phyloP scores from a whole-genome alignment of 139 green algal species.

The Closterium sp. region DNA sequence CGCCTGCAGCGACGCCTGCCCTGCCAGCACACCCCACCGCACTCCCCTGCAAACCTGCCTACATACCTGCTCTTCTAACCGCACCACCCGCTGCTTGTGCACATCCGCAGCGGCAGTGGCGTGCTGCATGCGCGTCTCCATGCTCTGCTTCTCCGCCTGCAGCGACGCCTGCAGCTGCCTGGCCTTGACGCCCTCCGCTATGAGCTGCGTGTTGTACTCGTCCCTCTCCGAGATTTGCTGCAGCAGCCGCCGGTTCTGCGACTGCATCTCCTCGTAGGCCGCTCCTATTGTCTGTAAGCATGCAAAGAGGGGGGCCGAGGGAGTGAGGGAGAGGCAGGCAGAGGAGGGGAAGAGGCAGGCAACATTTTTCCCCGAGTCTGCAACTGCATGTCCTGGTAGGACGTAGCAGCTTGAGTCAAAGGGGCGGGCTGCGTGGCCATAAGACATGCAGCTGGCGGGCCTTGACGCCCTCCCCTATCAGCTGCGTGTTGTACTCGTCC shows the following conservation, averaged over 20 bases:
- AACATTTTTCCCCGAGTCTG: background rate
- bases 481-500: conserved; percentile 64
- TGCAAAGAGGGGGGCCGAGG: background rate
- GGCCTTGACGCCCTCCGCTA: conserved; percentile 50
- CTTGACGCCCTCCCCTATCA: conserved; percentile 52
- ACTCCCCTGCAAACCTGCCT: too few species aligned
- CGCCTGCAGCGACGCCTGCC: conserved; percentile 10
- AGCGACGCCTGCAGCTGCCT: conserved; percentile 52
- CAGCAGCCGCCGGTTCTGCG: conserved; percentile 74
- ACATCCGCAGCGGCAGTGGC: too few species aligned
- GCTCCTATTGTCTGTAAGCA: conserved; percentile 49
- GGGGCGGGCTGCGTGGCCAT: too few species aligned
- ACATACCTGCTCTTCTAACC: too few species aligned
- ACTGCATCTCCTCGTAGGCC: conserved; percentile 77
- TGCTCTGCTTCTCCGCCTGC: too few species aligned
- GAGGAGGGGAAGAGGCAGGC: background rate
- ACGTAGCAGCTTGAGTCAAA: too few species aligned
- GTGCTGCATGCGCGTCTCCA: too few species aligned
- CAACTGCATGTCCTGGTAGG: background rate
- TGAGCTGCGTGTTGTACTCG: conserved; percentile 55
- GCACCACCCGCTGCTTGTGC: too few species aligned
- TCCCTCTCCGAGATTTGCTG: conserved; percentile 68
- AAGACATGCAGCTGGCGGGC: background rate
- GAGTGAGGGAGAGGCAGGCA: background rate
- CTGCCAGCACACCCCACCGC: too few species aligned